These are phyloP conservation scores for Solanum hybrid DNA, from an alignment of 305 asterid species.

Conservation along the genomic window DNA sequence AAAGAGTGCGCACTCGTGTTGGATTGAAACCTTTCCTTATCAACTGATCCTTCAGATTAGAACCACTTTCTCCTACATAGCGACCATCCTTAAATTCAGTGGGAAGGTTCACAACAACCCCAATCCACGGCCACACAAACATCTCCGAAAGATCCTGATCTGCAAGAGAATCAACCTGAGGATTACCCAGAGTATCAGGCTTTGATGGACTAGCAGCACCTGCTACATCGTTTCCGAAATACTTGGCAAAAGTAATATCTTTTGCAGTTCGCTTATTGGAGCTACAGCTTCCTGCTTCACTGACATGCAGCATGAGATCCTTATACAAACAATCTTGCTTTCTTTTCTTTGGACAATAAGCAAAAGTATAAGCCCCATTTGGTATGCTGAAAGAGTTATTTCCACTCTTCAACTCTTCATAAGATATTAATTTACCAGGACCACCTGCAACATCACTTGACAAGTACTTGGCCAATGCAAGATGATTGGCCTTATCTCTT, in stretches of 20 bases:
- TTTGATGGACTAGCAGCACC: slow-evolving; percentile 30
- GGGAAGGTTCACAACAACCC: slow-evolving; percentile 42
- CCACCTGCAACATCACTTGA: slow-evolving; percentile 27
- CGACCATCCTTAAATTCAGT: slow-evolving; percentile 21
- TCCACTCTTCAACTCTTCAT: slow-evolving; percentile 11
- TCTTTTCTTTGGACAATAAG: slow-evolving; percentile 64
- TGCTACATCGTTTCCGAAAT: slow-evolving; percentile 32
- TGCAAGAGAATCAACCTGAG: slow-evolving; percentile 14
- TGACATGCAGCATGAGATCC: slow-evolving; percentile 58
- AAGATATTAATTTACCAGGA: slow-evolving; percentile 28
- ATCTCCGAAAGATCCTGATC: slow-evolving; percentile 5
- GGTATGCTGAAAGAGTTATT: slow-evolving; percentile 25
- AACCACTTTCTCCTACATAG: slow-evolving; percentile 24
- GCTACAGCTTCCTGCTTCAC: slow-evolving; percentile 36
- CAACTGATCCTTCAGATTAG: slow-evolving; percentile 37
- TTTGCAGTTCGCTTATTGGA: slow-evolving; percentile 42
- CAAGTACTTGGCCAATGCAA: slow-evolving; percentile 57
- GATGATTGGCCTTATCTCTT: slow-evolving; percentile 54
- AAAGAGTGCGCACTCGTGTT: slow-evolving; percentile 45
- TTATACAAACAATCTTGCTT: slow-evolving; percentile 32
- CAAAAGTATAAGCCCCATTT: slow-evolving; percentile 43
- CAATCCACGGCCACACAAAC: slow-evolving; percentile 31
- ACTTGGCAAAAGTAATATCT: slow-evolving; percentile 54
- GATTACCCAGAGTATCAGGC: slow-evolving; percentile 22
- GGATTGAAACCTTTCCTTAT: slow-evolving; percentile 50